Evolutionary conservation across 768 basidiomycete species (phyloP).

Genomic region (Dioszegia hungarica): DNA sequence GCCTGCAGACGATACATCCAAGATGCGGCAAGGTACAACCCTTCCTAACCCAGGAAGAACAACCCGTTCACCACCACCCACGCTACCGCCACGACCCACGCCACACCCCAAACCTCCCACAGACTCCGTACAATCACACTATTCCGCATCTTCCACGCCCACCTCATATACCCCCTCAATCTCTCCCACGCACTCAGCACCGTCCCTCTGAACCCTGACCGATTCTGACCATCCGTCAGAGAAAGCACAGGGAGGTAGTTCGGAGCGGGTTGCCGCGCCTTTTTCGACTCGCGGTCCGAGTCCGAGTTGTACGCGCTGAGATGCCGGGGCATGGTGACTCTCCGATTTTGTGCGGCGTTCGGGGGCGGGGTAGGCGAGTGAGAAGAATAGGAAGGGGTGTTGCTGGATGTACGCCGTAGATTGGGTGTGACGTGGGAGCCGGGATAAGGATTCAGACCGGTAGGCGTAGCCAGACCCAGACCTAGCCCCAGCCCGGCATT

Average conservation of each 20-base stretch:
- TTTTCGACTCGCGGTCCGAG: constrained; percentile 38
- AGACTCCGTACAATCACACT: constrained; percentile 37
- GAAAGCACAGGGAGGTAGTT: not conserved
- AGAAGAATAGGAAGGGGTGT: not conserved
- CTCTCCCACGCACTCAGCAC: constrained; percentile 7
- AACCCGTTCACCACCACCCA: constrained; percentile 43
- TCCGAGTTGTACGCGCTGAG: constrained; percentile 8
- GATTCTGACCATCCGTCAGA: not conserved
- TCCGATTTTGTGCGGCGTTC: not conserved
- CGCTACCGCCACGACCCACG: constrained; percentile 42
- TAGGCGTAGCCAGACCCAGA: constrained; percentile 2
- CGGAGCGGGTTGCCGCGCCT: constrained; percentile 18
- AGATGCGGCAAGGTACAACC: not conserved
- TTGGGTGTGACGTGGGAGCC: not conserved
- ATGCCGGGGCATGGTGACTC: constrained; percentile 34
- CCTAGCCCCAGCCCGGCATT: constrained; percentile 5
- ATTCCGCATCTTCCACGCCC: constrained; percentile 38
- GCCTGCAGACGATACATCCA: not conserved
- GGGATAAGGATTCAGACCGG: not conserved
- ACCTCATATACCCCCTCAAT: constrained; percentile 21
- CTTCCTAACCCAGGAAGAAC: constrained; percentile 31
- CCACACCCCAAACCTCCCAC: constrained; percentile 33
- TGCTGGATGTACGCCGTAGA: not conserved
- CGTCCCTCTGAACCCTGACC: constrained; percentile 8
- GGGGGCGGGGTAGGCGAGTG: not conserved